Evolutionary conservation across 768 basidiomycete genomes (phyloP).

Genomic region (Hygrocybe coccinea): DNA sequence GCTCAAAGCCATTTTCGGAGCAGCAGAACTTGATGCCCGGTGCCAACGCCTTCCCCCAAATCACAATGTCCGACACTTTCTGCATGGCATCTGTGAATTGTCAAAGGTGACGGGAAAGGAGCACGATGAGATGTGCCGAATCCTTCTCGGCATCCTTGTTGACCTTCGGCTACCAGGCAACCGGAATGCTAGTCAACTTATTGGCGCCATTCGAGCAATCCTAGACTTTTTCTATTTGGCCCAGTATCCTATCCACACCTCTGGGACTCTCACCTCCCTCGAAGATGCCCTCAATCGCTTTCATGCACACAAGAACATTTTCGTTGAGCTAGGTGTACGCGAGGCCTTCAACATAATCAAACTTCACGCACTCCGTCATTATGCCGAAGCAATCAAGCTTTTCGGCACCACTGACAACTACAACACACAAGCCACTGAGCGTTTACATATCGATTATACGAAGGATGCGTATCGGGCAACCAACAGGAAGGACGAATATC

Average conservation of each 20-base stretch:
- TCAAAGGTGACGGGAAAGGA: conserved; percentile 38
- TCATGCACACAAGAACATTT: conserved; percentile 27
- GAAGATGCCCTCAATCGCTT: conserved; percentile 22
- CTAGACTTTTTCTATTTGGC: conserved; percentile 35
- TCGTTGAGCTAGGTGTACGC: conserved; percentile 15
- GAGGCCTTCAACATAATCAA: conserved; percentile 8
- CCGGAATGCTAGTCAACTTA: conserved; percentile 3
- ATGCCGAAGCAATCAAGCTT: conserved; percentile 1
- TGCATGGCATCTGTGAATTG: conserved; percentile 33
- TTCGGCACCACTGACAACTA: conserved; percentile 16
- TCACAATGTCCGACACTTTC: conserved; percentile 31
- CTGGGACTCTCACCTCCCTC: conserved; percentile 21
- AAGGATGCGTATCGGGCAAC: conserved; percentile 26
- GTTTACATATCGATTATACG: conserved; percentile 18
- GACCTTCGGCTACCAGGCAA: conserved; percentile 11
- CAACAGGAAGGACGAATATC: conserved; percentile 24
- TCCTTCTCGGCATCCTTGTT: conserved; percentile 23
- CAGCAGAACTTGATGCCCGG: conserved; percentile 35
- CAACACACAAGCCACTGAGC: conserved; percentile 13
- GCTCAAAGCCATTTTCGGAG: conserved; percentile 22
- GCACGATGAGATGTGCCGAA: conserved; percentile 28
- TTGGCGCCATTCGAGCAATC: conserved; percentile 21
- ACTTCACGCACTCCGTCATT: conserved; percentile 7
- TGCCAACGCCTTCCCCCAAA: conserved; percentile 29
- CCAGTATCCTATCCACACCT: conserved; percentile 21